These are phyloP conservation scores for Fraxinus quadrangulata DNA, from an alignment of 257 asterid genomes.

Conservation along the genomic window DNA sequence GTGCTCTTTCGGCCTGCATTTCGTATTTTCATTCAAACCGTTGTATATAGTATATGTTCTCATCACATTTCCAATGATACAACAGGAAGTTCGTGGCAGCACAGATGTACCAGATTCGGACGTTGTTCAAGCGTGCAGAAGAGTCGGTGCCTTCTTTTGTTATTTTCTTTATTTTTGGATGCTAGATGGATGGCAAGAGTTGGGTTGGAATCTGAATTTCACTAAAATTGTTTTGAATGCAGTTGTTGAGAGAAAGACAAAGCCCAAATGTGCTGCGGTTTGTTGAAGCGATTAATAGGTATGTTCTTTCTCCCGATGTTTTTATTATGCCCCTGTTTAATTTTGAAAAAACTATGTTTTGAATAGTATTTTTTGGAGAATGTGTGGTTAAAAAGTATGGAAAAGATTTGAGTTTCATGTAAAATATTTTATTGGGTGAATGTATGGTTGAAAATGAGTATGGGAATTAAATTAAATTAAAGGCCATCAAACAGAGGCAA, in stretches of 20 bases:
- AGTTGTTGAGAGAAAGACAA: slow-evolving; percentile 70
- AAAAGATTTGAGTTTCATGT: no score
- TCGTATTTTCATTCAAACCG: slow-evolving; percentile 6
- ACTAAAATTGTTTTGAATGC: slow-evolving; percentile 28
- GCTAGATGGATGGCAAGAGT: background rate
- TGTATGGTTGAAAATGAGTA: no score
- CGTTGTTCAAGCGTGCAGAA: slow-evolving; percentile 53
- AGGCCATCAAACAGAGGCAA: no score
- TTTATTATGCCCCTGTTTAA: background rate
- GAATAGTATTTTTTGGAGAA: no score
- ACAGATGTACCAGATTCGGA: slow-evolving; percentile 58
- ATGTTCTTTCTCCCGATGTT: slow-evolving; percentile 17
- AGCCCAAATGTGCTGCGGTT: slow-evolving; percentile 67
- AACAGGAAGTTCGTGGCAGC: slow-evolving; percentile 56
- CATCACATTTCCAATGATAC: slow-evolving; percentile 9
- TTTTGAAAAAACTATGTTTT: no score
- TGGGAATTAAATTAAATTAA: no score
- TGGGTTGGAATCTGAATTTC: background rate
- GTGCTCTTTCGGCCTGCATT: slow-evolving; percentile 34
- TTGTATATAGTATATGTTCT: slow-evolving; percentile 9
- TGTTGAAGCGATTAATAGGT: slow-evolving; percentile 73
- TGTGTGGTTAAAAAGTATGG: no score
- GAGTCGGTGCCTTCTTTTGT: slow-evolving; percentile 40
- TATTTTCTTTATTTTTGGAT: background rate
- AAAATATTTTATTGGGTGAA: no score